Evolutionary conservation across 257 asterid genomes (phyloP).

Genomic region (Verbascum thapsus): DNA sequence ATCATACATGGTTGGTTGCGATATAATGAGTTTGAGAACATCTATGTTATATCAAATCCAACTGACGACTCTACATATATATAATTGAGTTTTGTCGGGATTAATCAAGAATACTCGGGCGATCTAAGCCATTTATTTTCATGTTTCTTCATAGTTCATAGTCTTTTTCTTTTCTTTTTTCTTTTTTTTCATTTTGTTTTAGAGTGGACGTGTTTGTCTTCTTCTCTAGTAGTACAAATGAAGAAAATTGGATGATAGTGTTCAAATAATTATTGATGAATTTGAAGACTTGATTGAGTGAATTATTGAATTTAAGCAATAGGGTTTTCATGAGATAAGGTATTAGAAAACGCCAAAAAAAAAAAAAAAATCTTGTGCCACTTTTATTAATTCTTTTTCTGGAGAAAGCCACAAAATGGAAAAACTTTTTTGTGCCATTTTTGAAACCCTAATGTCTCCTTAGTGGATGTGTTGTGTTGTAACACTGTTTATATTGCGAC

Average conservation of each 20-base stretch:
- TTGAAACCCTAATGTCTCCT: slow-evolving; percentile 29
- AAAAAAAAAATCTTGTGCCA: neutral
- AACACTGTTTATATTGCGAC: slow-evolving; percentile 28
- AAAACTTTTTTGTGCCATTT: slow-evolving; percentile 10
- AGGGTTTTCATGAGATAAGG: neutral
- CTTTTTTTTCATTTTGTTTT: neutral
- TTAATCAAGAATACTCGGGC: too few relatives aligned
- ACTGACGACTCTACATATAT: too few relatives aligned
- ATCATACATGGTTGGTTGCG: too few relatives aligned
- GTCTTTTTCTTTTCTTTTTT: neutral
- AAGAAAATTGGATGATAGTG: slow-evolving; percentile 18
- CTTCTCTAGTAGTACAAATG: slow-evolving; percentile 9
- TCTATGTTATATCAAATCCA: too few relatives aligned
- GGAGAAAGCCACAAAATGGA: slow-evolving; percentile 20
- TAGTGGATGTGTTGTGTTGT: slow-evolving; percentile 34
- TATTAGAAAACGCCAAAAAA: slow-evolving; percentile 20
- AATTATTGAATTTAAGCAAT: slow-evolving; percentile 29
- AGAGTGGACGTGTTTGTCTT: slow-evolving; percentile 30
- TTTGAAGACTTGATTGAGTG: slow-evolving; percentile 27
- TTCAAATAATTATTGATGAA: slow-evolving; percentile 29
- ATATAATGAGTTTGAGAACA: too few relatives aligned
- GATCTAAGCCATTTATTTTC: slow-evolving; percentile 7
- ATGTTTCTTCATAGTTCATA: slow-evolving; percentile 8
- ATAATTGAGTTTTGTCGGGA: too few relatives aligned
- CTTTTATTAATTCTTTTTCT: neutral